Evolutionary conservation across 306 rosid species (phyloP).

Genomic region (Lathyrus sativus): DNA sequence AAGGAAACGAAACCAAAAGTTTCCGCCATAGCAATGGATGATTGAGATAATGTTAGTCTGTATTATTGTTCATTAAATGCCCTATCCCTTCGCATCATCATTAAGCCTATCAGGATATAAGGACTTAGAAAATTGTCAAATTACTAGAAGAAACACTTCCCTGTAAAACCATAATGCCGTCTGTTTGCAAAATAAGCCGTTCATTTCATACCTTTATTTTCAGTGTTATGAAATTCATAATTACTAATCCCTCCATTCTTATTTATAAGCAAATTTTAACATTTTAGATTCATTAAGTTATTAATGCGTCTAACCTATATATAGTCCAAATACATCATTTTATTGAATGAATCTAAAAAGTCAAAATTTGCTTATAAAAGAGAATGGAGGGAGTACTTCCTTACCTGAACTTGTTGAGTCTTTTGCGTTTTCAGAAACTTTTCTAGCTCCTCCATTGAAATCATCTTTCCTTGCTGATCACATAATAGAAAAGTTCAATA

Average conservation of each 20-base stretch:
- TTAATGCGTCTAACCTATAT: too few species aligned
- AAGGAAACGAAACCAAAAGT: neutral
- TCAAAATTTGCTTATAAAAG: too few species aligned
- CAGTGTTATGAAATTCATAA: constrained; percentile 15
- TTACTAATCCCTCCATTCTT: too few species aligned
- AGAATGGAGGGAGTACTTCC: too few species aligned
- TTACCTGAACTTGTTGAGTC: constrained; percentile 78
- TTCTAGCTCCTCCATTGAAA: constrained; percentile 85
- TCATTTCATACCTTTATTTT: constrained; percentile 6
- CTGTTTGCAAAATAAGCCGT: constrained; percentile 24
- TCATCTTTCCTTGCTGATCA: constrained; percentile 82
- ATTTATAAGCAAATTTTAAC: too few species aligned
- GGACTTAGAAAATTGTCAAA: neutral
- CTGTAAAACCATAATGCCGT: neutral
- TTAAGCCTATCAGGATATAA: neutral
- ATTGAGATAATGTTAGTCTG: neutral
- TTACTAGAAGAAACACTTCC: neutral
- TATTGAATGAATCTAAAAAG: too few species aligned
- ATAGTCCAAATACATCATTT: too few species aligned
- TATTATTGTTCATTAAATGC: neutral
- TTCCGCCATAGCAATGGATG: neutral
- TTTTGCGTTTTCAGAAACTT: constrained; percentile 66
- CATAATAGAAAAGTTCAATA: constrained; percentile 39
- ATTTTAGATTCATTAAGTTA: too few species aligned
- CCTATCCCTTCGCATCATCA: neutral